phyloP scores from a whole-genome alignment of 176 grass and related monocot genomes.

The Thinopyrum elongatum region DNA sequence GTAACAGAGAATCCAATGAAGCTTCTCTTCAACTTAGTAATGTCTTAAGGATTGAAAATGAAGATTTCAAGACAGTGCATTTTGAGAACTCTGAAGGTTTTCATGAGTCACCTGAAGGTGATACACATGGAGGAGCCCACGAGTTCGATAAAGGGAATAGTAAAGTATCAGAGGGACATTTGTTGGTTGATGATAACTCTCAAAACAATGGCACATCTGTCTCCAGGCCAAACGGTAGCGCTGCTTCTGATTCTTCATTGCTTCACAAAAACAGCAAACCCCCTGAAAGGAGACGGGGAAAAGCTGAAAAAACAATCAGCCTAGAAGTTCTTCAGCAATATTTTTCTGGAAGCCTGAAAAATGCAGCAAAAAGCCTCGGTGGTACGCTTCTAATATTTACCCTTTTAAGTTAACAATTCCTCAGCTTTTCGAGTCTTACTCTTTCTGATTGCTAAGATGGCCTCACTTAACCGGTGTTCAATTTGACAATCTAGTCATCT shows the following conservation, averaged over 20 bases:
- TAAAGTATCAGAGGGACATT: slow-evolving; percentile 28
- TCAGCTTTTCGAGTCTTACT: background rate
- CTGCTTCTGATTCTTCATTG: slow-evolving; percentile 48
- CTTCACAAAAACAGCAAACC: slow-evolving; percentile 53
- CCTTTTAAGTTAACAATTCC: slow-evolving; percentile 10
- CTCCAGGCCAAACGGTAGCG: slow-evolving; percentile 44
- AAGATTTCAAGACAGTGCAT: slow-evolving; percentile 39
- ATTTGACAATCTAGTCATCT: background rate
- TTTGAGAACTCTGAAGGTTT: slow-evolving; percentile 39
- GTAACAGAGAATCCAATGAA: slow-evolving; percentile 36
- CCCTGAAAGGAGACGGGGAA: slow-evolving; percentile 75
- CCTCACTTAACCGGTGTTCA: background rate
- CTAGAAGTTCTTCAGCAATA: slow-evolving; percentile 94
- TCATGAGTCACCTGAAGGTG: slow-evolving; percentile 34
- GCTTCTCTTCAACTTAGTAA: slow-evolving; percentile 45
- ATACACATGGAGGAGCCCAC: slow-evolving; percentile 4
- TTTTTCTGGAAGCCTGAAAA: slow-evolving; percentile 91
- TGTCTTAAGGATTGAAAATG: slow-evolving; percentile 45
- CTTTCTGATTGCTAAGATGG: slow-evolving; percentile 6
- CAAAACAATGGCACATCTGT: slow-evolving; percentile 41
- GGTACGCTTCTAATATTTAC: slow-evolving; percentile 51
- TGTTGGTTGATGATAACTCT: slow-evolving; percentile 40
- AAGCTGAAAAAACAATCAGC: slow-evolving; percentile 96
- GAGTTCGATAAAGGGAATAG: slow-evolving; percentile 34
- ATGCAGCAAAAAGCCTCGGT: slow-evolving; percentile 88